A percentile compares a stretch with the other conserved stretches of the same genome.
Conservation (phyloP, 139 green algal genomes). For the Volvox reticuliferus region DNA sequence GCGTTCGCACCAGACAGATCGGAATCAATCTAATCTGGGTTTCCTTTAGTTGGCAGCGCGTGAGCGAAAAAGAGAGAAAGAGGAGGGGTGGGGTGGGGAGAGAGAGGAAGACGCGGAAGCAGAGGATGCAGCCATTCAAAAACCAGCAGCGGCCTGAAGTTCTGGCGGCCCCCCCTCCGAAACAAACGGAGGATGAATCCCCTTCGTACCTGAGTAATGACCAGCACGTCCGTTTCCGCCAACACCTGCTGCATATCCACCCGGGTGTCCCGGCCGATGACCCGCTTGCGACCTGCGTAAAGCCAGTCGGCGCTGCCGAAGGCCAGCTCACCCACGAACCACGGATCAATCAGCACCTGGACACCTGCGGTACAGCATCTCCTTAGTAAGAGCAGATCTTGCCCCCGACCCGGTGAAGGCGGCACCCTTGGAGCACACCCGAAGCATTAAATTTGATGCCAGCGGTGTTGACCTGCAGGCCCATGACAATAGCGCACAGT, state of each 20-base stretch:
- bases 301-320: constrained; percentile 81
- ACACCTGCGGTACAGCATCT: constrained; percentile 57
- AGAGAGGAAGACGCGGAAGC: too few relatives aligned
- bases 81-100: too few relatives aligned
- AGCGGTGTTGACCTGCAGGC: constrained; percentile 71
- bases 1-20: too few relatives aligned
- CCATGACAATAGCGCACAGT: too few relatives aligned
- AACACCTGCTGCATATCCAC: constrained; percentile 69
- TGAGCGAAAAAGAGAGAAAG: background rate
- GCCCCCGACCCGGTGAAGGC: background rate
- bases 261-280: constrained; percentile 45
- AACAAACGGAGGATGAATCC: too few relatives aligned
- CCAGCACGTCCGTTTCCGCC: constrained; percentile 72
- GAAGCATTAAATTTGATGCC: constrained; percentile 72
- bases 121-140: too few relatives aligned
- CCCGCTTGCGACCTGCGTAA: constrained; percentile 78
- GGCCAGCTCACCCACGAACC: constrained; percentile 83
- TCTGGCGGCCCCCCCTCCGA: too few relatives aligned
- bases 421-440: constrained; percentile 46
- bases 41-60: too few relatives aligned
- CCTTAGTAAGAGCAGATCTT: too few relatives aligned
- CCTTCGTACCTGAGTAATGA: constrained; percentile 78
- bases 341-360: constrained; percentile 87
- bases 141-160: too few relatives aligned
- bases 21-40: too few relatives aligned